Percentiles rank a stretch among this genome's conserved stretches.
Conservation (phyloP, 108 stramenopile genomes). For the Cyclotella sp. region DNA sequence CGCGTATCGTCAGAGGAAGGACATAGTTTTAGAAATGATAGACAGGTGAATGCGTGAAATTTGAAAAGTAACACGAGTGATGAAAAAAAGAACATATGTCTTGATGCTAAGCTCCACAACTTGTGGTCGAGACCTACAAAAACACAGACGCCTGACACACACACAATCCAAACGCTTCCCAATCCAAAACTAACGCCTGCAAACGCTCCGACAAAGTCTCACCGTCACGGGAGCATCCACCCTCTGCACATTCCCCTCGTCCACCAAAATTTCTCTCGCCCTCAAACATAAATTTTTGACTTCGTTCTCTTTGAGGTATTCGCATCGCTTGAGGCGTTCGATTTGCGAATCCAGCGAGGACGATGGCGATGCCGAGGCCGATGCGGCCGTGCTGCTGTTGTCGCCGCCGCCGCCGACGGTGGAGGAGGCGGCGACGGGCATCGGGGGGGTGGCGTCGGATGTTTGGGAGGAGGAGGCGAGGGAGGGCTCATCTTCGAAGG, state of each 20-base stretch:
- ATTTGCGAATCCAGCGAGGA: conserved; percentile 90
- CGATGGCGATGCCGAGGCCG: not conserved
- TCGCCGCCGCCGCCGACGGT: not conserved
- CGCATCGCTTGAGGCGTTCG: conserved; percentile 94
- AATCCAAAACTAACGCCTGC: not conserved
- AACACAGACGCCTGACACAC: not conserved
- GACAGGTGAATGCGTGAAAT: too few relatives aligned
- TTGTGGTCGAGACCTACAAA: too few relatives aligned
- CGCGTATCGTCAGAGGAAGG: too few relatives aligned
- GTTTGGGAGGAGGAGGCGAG: conserved; percentile 5
- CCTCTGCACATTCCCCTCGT: conserved; percentile 98
- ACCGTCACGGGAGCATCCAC: conserved; percentile 99
- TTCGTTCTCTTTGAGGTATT: conserved; percentile 98
- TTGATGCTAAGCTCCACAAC: too few relatives aligned
- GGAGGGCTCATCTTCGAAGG: conserved; percentile 9
- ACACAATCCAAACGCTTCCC: conserved; percentile 13
- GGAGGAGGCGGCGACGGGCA: not conserved
- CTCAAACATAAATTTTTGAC: conserved; percentile 96
- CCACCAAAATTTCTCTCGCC: conserved; percentile 98
- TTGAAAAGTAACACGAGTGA: too few relatives aligned
- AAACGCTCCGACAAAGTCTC: conserved; percentile 27
- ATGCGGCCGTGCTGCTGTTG: not conserved
- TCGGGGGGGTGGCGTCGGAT: not conserved
- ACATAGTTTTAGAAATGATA: too few relatives aligned
- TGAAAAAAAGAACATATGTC: too few relatives aligned